phyloP scores from a whole-genome alignment of 305 asterid genomes.

The Plantago lanceolata region DNA sequence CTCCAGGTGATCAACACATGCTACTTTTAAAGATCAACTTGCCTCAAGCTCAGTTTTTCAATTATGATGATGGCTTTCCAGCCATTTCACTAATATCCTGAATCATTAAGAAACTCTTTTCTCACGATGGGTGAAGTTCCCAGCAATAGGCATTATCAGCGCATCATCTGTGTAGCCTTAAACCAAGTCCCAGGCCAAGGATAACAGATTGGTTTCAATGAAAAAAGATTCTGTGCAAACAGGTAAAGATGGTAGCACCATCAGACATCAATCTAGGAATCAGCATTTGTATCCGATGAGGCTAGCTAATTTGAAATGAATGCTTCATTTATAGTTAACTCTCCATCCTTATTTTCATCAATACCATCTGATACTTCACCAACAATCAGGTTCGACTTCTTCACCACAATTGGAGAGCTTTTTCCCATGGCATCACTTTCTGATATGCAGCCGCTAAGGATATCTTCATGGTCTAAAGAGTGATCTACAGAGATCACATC shows the following conservation, averaged over 20 bases:
- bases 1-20: background rate
- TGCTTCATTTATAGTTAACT: background rate
- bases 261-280: background rate
- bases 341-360: conserved; percentile 1
- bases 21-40: too few relatives aligned
- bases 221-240: background rate
- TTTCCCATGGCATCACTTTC: background rate
- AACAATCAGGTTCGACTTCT: background rate
- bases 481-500: conserved; percentile 15
- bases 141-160: background rate
- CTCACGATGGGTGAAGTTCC: background rate
- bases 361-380: background rate
- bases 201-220: background rate
- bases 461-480: conserved; percentile 22
- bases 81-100: background rate
- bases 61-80: too few relatives aligned
- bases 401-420: background rate
- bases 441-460: conserved; percentile 5
- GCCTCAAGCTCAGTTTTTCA: too few relatives aligned
- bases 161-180: background rate
- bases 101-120: background rate
- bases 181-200: background rate
- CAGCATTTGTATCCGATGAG: background rate
- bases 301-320: background rate
- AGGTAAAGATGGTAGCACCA: background rate